Evolutionary conservation across 139 green algal genomes (phyloP).

Genomic region (Picochlorum sp.): DNA sequence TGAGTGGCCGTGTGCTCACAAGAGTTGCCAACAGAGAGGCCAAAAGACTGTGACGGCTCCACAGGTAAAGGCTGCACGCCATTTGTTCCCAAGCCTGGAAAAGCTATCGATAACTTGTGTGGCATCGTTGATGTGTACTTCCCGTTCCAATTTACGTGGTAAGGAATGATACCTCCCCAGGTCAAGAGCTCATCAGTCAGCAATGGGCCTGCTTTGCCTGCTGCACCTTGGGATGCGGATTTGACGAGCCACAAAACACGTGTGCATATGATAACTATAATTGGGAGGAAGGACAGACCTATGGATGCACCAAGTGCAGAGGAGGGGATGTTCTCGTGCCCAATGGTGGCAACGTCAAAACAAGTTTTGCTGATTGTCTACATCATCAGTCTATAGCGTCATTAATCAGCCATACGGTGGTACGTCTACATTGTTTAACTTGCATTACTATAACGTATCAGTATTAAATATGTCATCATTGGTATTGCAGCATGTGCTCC

Average conservation of each 20-base stretch:
- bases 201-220: constrained; percentile 9
- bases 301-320: constrained; percentile 8
- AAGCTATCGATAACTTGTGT: neutral
- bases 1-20: neutral
- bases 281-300: neutral
- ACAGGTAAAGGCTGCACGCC: constrained; percentile 3
- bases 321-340: neutral
- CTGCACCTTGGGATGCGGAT: constrained; percentile 4
- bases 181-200: constrained; percentile 1
- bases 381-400: constrained; percentile 5
- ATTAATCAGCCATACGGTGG: constrained; percentile 4
- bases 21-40: constrained; percentile 5
- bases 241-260: neutral
- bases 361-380: constrained; percentile 4
- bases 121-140: constrained; percentile 6
- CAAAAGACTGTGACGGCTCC: neutral
- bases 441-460: too few relatives aligned
- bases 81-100: neutral
- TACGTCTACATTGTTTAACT: neutral
- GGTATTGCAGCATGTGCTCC: constrained; percentile 9
- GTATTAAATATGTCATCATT: too few relatives aligned
- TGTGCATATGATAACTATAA: neutral
- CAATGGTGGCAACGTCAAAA: constrained; percentile 8
- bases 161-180: constrained; percentile 6
- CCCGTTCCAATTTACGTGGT: constrained; percentile 3